Percentiles rank a stretch among this genome's conserved stretches.
Evolutionary conservation across 495 filamentous ascomycete genomes (phyloP).

Genomic region (Trichoderma reesei): DNA sequence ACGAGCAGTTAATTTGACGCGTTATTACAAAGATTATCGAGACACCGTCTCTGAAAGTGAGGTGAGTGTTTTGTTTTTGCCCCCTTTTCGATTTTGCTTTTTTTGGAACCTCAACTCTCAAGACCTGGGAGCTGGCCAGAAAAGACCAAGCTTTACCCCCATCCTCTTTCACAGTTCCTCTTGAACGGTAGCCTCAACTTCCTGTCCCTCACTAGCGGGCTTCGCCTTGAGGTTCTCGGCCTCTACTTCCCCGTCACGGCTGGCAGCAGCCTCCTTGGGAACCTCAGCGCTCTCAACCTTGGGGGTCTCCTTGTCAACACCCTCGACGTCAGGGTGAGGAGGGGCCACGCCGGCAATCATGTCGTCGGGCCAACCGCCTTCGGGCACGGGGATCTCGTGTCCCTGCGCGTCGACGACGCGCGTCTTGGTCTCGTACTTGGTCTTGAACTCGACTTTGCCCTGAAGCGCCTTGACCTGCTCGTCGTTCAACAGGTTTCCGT

Average conservation of each 20-base stretch:
- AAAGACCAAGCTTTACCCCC: not conserved
- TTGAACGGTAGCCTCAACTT: conserved; percentile 46
- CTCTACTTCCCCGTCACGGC: conserved; percentile 55
- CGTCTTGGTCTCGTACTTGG: conserved; percentile 84
- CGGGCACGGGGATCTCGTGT: conserved; percentile 50
- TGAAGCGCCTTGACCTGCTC: conserved; percentile 73
- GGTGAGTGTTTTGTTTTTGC: too few relatives aligned
- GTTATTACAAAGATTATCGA: not conserved
- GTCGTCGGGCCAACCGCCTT: conserved; percentile 20
- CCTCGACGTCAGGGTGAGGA: conserved; percentile 77
- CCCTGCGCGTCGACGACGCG: conserved; percentile 69
- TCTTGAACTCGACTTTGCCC: conserved; percentile 91
- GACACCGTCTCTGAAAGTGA: not conserved
- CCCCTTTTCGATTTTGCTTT: not conserved
- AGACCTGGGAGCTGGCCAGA: conserved; percentile 16
- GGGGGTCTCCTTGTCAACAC: conserved; percentile 56
- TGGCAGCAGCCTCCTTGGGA: conserved; percentile 42
- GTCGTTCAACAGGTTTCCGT: conserved; percentile 79
- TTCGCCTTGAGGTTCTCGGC: conserved; percentile 48
- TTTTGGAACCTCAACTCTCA: not conserved
- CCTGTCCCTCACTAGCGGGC: conserved; percentile 67
- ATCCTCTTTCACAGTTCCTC: conserved; percentile 12
- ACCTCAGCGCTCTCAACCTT: conserved; percentile 24
- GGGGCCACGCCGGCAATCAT: conserved; percentile 44
- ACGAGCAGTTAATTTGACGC: not conserved